Base-by-base conservation (phyloP, 495 filamentous ascomycete genomes). In the Neurospora pannonica region DNA sequence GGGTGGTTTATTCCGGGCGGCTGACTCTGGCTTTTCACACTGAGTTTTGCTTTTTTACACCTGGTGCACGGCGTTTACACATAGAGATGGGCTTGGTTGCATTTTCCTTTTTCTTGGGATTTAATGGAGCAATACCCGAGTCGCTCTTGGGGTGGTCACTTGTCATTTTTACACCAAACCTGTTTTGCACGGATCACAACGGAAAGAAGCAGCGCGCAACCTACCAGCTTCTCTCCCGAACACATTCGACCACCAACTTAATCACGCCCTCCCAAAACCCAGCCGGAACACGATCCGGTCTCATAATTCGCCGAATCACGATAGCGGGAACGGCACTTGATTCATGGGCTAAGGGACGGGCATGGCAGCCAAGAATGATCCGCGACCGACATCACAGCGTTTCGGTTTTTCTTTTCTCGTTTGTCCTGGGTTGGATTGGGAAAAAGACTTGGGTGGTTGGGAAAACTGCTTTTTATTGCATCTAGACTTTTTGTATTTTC, bases 401-500 rank as follows among this genome's bases (percentile, higher is more conserved):
- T 71, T 69, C 31, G 40, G 71, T 40, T 39, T 79, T 73, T 77
- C 70, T 74, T 76, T 76, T 77, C 73, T 70, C 67, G 71, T 73
- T 72, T 75, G 36, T 54, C 73, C 70, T 77, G 74, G 80, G 78
- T 75, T 79, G 76, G 79, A 69, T 71, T 80, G 76, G 75, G 81
- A 77, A 81, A 79, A 81, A 79, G 74, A 74, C 75, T 74, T 75
- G 82, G 70, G 71, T 80, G 70, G 77, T 76, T 73, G 70, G 83
- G 80, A 80, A 85, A 84, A 81, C 77, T 80, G 78, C 75, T 78
- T 78, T 70, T 72, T 77, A 75, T 75, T 39, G 82, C 83, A 85
- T 84, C 83, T 85, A 84, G 82, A 86, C 80, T 77, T 81, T 79
- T 82, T 60, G 76, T 74, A 81, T 78, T 81, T 75, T 83, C 54